Conservation (phyloP, 2,329 filamentous ascomycete genomes). For the Paraphoma sp. region DNA sequence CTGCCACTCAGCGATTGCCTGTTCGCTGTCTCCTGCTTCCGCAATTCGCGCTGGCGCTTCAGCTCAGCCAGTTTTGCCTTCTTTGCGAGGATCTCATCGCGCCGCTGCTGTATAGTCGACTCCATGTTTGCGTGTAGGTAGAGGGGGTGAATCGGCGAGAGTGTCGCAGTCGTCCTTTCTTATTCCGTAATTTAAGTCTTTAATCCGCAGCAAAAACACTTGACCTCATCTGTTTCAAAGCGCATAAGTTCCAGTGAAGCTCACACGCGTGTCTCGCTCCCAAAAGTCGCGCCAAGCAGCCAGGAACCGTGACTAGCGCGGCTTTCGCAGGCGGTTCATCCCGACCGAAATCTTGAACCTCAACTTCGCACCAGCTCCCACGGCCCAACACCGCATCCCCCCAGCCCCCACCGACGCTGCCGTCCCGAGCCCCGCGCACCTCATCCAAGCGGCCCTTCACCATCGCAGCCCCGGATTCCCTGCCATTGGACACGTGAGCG, state of each 20-base stretch:
- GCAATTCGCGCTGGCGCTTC: slow-evolving; percentile 86
- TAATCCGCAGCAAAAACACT: neutral
- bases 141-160: neutral
- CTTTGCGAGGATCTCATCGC: slow-evolving; percentile 96
- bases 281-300: slow-evolving; percentile 36
- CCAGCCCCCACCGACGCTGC: slow-evolving; percentile 28
- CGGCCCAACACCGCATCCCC: slow-evolving; percentile 27
- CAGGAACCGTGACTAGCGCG: slow-evolving; percentile 15
- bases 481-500: slow-evolving; percentile 41
- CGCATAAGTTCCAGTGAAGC: neutral
- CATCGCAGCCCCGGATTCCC: slow-evolving; percentile 23
- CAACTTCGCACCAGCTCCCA: slow-evolving; percentile 7
- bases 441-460: slow-evolving; percentile 15
- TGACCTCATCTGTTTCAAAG: neutral
- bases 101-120: slow-evolving; percentile 75
- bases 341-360: slow-evolving; percentile 38
- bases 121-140: slow-evolving; percentile 33
- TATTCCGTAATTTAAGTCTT: neutral
- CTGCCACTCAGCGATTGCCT: slow-evolving; percentile 69
- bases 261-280: slow-evolving; percentile 9
- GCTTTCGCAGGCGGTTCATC: slow-evolving; percentile 19
- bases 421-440: slow-evolving; percentile 21
- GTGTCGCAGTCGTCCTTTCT: neutral
- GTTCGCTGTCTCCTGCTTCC: slow-evolving; percentile 74
- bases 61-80: slow-evolving; percentile 96